Evolutionary conservation across 116 monocot genomes (phyloP).

Genomic region (Papilionanthe hybrid): DNA sequence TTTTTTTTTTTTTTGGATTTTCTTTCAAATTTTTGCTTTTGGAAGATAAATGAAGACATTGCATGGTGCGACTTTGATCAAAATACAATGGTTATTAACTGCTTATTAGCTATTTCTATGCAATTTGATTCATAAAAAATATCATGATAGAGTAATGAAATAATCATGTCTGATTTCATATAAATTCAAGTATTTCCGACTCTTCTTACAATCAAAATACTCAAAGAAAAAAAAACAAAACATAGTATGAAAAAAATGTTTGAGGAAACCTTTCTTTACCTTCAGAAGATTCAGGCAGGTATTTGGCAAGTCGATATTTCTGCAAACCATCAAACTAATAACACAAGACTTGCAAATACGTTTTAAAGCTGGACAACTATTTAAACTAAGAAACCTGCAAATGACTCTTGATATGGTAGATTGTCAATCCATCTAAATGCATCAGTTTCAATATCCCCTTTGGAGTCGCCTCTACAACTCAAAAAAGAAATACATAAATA

Average conservation of each 20-base stretch:
- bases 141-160: too few relatives aligned
- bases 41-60: too few relatives aligned
- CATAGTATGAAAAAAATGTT: not conserved
- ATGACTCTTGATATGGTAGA: conserved; percentile 87
- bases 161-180: too few relatives aligned
- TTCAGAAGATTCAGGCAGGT: conserved; percentile 38
- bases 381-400: conserved; percentile 50
- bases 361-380: not conserved
- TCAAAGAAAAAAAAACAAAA: not conserved
- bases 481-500: not conserved
- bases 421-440: conserved; percentile 53
- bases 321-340: conserved; percentile 28
- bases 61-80: too few relatives aligned
- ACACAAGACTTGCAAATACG: not conserved
- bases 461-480: conserved; percentile 70
- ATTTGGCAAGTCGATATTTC: conserved; percentile 81
- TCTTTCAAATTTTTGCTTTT: too few relatives aligned
- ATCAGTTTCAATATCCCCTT: conserved; percentile 76
- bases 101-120: too few relatives aligned
- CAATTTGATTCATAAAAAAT: too few relatives aligned
- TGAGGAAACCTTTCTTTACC: conserved; percentile 26
- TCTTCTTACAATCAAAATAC: not conserved
- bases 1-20: too few relatives aligned
- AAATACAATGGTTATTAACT: too few relatives aligned
- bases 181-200: too few relatives aligned